Percentiles rank a stretch among this genome's conserved stretches.
Evolutionary conservation across 2,329 filamentous ascomycete species (phyloP).

Genomic region (Fusarium ambrosium): DNA sequence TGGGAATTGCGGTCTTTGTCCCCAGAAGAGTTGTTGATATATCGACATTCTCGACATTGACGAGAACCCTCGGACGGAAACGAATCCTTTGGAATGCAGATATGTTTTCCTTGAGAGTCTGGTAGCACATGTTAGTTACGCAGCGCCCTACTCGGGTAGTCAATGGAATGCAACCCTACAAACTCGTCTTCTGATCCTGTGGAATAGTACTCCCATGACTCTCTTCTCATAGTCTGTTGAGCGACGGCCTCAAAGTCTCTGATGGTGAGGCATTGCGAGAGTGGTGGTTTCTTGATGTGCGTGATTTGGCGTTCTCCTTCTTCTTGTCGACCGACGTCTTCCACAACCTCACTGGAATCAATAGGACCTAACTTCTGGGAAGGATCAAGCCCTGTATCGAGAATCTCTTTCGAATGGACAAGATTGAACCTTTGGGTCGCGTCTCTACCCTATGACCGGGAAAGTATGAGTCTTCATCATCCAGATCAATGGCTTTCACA

Average conservation of each 20-base stretch:
- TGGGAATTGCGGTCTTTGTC: background rate
- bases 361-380: slow-evolving; percentile 19
- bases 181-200: slow-evolving; percentile 33
- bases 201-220: slow-evolving; percentile 32
- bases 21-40: slow-evolving; percentile 21
- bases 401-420: slow-evolving; percentile 22
- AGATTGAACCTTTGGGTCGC: slow-evolving; percentile 25
- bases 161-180: slow-evolving; percentile 3
- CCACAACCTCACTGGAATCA: background rate
- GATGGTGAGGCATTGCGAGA: slow-evolving; percentile 18
- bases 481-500: fast-evolving
- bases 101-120: slow-evolving; percentile 25
- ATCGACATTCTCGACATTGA: slow-evolving; percentile 27
- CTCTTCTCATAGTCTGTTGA: background rate
- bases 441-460: slow-evolving; percentile 13
- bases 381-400: slow-evolving; percentile 24
- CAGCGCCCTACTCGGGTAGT: fast-evolving
- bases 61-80: slow-evolving; percentile 21
- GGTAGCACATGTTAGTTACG: fast-evolving
- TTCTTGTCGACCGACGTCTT: background rate
- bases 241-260: slow-evolving; percentile 23
- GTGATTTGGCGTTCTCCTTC: background rate
- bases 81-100: slow-evolving; percentile 8
- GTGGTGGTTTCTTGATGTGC: background rate
- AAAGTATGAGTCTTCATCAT: fast-evolving